Conservation (phyloP, 176 grass and related monocot species). For the Lolium perenne region DNA sequence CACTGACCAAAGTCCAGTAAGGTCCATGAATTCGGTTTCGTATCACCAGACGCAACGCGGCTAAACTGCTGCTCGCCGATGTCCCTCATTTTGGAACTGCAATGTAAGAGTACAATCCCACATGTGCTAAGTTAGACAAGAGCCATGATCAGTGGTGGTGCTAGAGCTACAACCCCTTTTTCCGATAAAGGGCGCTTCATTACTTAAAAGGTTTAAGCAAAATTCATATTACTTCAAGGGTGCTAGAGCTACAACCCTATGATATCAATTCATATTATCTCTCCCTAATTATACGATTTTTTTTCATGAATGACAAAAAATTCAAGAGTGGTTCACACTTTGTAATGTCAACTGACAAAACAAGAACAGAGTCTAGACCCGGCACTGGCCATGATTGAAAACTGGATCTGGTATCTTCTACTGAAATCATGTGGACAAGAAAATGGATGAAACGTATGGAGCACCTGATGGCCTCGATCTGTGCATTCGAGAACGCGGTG, state of each 20-base stretch:
- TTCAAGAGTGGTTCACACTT: too few species aligned
- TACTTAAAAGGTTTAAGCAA: too few species aligned
- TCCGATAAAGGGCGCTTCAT: too few species aligned
- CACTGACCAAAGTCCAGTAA: conserved; percentile 84
- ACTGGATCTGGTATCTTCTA: not conserved
- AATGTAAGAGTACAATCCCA: conserved; percentile 16
- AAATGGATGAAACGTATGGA: not conserved
- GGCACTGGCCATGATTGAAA: not conserved
- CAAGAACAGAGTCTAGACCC: too few species aligned
- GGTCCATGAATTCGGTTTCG: conserved; percentile 93
- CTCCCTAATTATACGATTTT: too few species aligned
- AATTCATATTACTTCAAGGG: too few species aligned
- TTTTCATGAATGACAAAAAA: too few species aligned
- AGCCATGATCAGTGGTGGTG: too few species aligned
- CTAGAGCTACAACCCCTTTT: too few species aligned
- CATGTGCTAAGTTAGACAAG: not conserved
- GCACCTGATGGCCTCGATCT: conserved; percentile 95
- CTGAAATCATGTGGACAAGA: not conserved
- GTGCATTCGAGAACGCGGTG: conserved; percentile 93
- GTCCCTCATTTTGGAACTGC: conserved; percentile 88
- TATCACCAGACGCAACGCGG: conserved; percentile 86
- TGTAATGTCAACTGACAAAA: too few species aligned
- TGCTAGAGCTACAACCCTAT: too few species aligned
- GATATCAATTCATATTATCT: too few species aligned
- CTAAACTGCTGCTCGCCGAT: conserved; percentile 85